Percentiles rank a stretch among this genome's conserved stretches.
Evolutionary conservation across 2,329 filamentous ascomycete genomes (phyloP).

Genomic region (Chrysosphaeria jannelii): DNA sequence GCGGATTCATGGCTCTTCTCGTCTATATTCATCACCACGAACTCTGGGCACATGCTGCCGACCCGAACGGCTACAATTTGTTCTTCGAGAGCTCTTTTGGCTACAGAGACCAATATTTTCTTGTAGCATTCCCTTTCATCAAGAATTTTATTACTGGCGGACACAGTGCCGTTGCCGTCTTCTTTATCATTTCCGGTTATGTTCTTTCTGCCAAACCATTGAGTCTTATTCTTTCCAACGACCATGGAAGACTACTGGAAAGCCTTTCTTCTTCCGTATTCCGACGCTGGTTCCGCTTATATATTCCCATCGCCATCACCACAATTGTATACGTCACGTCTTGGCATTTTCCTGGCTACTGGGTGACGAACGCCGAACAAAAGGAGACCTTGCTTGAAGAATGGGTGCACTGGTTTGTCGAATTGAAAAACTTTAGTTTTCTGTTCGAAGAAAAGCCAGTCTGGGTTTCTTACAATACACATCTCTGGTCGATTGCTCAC

Average conservation of each 20-base stretch:
- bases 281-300: slow-evolving; percentile 18
- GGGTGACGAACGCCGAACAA: slow-evolving; percentile 10
- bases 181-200: slow-evolving; percentile 20
- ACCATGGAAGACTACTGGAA: slow-evolving; percentile 13
- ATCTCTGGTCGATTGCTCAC: slow-evolving; percentile 31
- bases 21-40: slow-evolving; percentile 33
- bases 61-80: slow-evolving; percentile 6
- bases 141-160: slow-evolving; percentile 29
- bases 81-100: slow-evolving; percentile 23
- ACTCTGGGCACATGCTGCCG: slow-evolving; percentile 20
- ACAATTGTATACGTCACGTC: slow-evolving; percentile 21
- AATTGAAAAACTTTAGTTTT: slow-evolving; percentile 41
- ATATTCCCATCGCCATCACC: slow-evolving; percentile 19
- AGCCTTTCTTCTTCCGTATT: slow-evolving; percentile 17
- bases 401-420: slow-evolving; percentile 17
- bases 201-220: slow-evolving; percentile 21
- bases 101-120: slow-evolving; percentile 15
- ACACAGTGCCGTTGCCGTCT: slow-evolving; percentile 25
- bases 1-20: slow-evolving; percentile 34
- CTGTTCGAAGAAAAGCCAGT: slow-evolving; percentile 26
- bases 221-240: slow-evolving; percentile 14
- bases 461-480: slow-evolving; percentile 26
- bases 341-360: slow-evolving; percentile 21
- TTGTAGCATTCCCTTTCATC: slow-evolving; percentile 23
- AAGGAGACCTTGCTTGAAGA: slow-evolving; percentile 16